A percentile compares a stretch with the other conserved stretches of the same genome.
Conservation (phyloP, 2,329 filamentous ascomycete genomes). For the Beauveria australis region DNA sequence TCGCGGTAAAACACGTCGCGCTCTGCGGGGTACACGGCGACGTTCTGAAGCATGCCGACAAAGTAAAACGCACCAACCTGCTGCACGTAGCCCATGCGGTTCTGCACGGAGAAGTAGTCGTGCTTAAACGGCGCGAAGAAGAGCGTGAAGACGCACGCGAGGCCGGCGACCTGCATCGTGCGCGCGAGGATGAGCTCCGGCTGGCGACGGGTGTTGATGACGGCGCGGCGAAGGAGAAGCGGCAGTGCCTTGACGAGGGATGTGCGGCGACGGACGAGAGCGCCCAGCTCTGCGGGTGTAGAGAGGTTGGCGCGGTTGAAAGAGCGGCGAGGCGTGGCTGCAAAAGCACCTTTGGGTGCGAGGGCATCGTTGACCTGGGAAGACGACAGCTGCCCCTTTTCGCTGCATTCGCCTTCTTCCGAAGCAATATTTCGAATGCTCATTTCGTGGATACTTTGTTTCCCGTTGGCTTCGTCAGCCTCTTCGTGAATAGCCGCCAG, state of each 20-base stretch:
- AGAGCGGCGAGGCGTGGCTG: constrained; percentile 28
- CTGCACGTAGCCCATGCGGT: constrained; percentile 64
- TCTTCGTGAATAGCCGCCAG: constrained; percentile 23
- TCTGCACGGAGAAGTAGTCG: constrained; percentile 64
- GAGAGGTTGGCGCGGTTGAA: constrained; percentile 41
- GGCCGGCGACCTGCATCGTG: constrained; percentile 57
- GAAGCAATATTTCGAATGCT: background rate
- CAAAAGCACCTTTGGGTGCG: constrained; percentile 11
- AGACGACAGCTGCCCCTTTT: background rate
- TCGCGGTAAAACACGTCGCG: constrained; percentile 72
- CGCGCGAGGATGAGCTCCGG: constrained; percentile 56
- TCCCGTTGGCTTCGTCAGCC: constrained; percentile 18
- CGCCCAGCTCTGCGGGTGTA: constrained; percentile 64
- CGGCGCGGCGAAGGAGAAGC: constrained; percentile 57
- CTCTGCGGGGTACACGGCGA: constrained; percentile 64
- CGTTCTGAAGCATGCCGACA: constrained; percentile 72
- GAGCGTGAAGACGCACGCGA: constrained; percentile 54
- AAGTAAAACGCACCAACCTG: constrained; percentile 66
- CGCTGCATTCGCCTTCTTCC: background rate
- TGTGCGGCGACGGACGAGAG: constrained; percentile 54
- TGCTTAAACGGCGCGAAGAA: constrained; percentile 65
- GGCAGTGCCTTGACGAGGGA: constrained; percentile 57
- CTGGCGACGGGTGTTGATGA: constrained; percentile 61
- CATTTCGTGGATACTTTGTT: constrained; percentile 13
- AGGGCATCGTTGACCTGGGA: background rate